Base-by-base conservation (phyloP, 768 basidiomycete genomes). In the Phylloporus rhodoxanthus region DNA sequence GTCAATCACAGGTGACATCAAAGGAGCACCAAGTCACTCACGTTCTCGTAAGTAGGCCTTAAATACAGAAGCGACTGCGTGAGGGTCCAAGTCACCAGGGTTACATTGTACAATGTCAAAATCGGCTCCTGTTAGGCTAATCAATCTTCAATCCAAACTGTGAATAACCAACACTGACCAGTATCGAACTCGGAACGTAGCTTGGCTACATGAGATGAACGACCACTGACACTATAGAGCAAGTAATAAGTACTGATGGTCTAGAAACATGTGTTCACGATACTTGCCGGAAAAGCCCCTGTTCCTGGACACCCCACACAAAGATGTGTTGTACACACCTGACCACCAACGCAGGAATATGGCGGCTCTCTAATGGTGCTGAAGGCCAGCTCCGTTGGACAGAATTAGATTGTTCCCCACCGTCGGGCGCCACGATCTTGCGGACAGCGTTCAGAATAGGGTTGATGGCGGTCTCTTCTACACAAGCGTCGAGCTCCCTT, bases 31-130 rank as follows among this genome's bases (percentile, higher is more conserved):
- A 47, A 43, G 41, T 8, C 39, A 76, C 93, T 73, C 69, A 95
- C 93, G 72, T 77, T 96, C 92, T 49, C 94, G 85, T 37, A 97
- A 73, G 65, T 83, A 97, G 1, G 90, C 85, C 67, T 95, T 96
- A 72, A 95, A 96, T 26, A 95, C 72, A 21, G 90, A 89, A 17
- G 93, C 84, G 7, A 97, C 93, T 1, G 91, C 90, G 66, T 97
- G 92, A 41, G 94, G 94, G 62, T 97, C 94, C 30, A 97, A 70
- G 60, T 97, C 92, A 8, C 87, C 82, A 21, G 91, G 92, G 43
- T 78, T 77, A 54, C 84, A 87, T 53, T 80, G 79, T 34, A 75
- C 69, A 70, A 97, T 79, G 61, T 92, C 85, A 59, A 85, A 91
- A 69, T 97, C 94, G 45, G 85, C 87, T 50, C 92, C 91, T 85